Conservation (phyloP, 345 rosid species). For the Euphorbia pulcherrima region DNA sequence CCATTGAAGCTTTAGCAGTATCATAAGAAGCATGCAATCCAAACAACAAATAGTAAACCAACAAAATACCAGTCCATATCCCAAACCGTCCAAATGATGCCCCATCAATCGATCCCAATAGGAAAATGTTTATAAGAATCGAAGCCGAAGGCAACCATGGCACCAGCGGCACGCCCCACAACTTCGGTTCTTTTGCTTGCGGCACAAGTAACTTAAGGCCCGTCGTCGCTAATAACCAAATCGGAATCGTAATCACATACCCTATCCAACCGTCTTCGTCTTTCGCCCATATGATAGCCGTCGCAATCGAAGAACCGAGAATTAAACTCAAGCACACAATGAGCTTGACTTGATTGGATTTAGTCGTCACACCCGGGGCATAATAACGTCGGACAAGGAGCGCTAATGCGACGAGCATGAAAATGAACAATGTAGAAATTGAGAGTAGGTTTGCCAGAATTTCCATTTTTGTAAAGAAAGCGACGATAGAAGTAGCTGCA, state of each 20-base stretch:
- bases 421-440: constrained; percentile 40
- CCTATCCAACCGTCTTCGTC: constrained; percentile 19
- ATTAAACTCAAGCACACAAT: constrained; percentile 1
- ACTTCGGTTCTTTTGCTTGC: constrained; percentile 15
- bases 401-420: constrained; percentile 19
- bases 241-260: constrained; percentile 10
- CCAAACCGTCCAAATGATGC: constrained; percentile 20
- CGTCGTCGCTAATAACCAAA: constrained; percentile 18
- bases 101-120: constrained; percentile 21
- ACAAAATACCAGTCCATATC: constrained; percentile 18
- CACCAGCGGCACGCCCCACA: constrained; percentile 26
- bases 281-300: constrained; percentile 2
- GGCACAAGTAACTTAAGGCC: constrained; percentile 14
- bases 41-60: constrained; percentile 19
- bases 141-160: constrained; percentile 29
- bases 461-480: constrained; percentile 63
- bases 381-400: constrained; percentile 25
- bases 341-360: neutral
- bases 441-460: constrained; percentile 62
- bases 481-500: constrained; percentile 47
- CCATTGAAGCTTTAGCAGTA: constrained; percentile 10
- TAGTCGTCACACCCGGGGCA: constrained; percentile 10
- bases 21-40: constrained; percentile 28
- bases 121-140: constrained; percentile 18
- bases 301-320: constrained; percentile 15